Conservation (phyloP, 2,329 filamentous ascomycete species). For the Ophiocordyceps camponoti-rufipedis region DNA sequence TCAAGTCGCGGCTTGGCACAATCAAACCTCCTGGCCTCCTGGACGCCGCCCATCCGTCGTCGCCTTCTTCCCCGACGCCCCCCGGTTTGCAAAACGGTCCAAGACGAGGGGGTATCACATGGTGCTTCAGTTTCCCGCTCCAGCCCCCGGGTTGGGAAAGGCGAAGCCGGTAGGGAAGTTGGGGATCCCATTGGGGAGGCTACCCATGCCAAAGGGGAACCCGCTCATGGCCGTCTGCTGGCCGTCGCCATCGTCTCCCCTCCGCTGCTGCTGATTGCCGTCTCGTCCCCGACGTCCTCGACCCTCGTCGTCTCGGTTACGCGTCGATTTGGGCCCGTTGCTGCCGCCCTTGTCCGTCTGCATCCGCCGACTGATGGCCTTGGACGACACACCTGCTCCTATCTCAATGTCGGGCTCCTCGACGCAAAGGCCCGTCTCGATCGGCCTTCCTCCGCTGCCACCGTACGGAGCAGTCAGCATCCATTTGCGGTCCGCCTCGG, state of each 20-base stretch:
- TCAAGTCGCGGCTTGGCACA: not conserved
- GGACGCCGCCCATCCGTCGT: not conserved
- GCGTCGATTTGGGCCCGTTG: slow-evolving; percentile 46
- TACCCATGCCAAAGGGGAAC: slow-evolving; percentile 22
- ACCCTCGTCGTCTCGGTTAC: slow-evolving; percentile 20
- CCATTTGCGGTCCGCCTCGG: slow-evolving; percentile 95
- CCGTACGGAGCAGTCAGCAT: slow-evolving; percentile 86
- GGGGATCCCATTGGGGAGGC: slow-evolving; percentile 23
- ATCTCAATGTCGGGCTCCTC: slow-evolving; percentile 99
- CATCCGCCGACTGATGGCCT: slow-evolving; percentile 57
- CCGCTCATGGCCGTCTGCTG: slow-evolving; percentile 4
- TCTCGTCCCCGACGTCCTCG: slow-evolving; percentile 13
- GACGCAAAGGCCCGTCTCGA: slow-evolving; percentile 71
- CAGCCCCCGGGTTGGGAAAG: slow-evolving; percentile 11
- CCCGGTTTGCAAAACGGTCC: not conserved
- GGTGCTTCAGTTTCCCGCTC: slow-evolving; percentile 1
- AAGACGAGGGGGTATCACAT: slow-evolving; percentile 1
- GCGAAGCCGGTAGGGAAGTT: slow-evolving; percentile 20
- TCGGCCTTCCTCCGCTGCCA: slow-evolving; percentile 67
- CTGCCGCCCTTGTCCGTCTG: slow-evolving; percentile 48
- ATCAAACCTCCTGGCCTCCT: not conserved
- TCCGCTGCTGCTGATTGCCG: not conserved
- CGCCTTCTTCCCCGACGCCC: not conserved
- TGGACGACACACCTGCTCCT: slow-evolving; percentile 88
- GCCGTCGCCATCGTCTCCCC: slow-evolving; percentile 3